Evolutionary conservation across 768 basidiomycete species (phyloP), one percentile per base, ranked within the genome.

Genomic region (Suillus hirtellus): DNA sequence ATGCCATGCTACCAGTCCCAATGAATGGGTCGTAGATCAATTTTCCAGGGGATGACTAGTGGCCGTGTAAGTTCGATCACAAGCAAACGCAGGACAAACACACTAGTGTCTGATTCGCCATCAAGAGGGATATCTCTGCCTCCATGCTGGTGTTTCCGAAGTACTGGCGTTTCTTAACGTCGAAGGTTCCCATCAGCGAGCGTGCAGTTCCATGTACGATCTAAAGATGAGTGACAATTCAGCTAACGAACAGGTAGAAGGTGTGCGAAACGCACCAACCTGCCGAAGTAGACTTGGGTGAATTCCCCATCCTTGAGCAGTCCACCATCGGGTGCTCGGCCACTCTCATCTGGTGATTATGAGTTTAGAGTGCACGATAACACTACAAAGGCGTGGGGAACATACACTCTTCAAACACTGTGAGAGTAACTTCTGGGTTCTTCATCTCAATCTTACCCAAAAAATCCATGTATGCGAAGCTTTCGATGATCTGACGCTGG

Each of bases 141-240:
- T 97, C 96, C 97, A 99, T 99, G 69, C 92, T 93, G 0, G 97
- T 99, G 67, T 96, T 99, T 3, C 97, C 97, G 73, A 87, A 98
- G 71, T 92, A 99, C 15, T 79, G 78, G 10, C 97, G 84, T 68
- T 93, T 93, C 75, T 97, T 99, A 56, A 99, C 90, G 64, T 93
- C 89, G 64, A 93, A 96, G 60, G 78, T 83, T 55, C 78, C 75
- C 55, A 94, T 81, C 40, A 96, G 79, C 3, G 79, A 71, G 6
- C 96, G 86, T 0, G 92, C 90, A 34, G 82, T 80, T 15, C 89
- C 89, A 69, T 89, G 83, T 64, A 79, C 78, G 58, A 88, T 65
- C 91, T 84, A 78, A 64, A 55, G 44, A 61, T 40, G 60, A 50
- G 67, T 47, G 46, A 24, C 21, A 21, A 49, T 42, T 10, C 19